A percentile compares a stretch with the other conserved stretches of the same genome.
phyloP scores from a whole-genome alignment of 495 filamentous ascomycete genomes.

The Aspergillus nidulans region DNA sequence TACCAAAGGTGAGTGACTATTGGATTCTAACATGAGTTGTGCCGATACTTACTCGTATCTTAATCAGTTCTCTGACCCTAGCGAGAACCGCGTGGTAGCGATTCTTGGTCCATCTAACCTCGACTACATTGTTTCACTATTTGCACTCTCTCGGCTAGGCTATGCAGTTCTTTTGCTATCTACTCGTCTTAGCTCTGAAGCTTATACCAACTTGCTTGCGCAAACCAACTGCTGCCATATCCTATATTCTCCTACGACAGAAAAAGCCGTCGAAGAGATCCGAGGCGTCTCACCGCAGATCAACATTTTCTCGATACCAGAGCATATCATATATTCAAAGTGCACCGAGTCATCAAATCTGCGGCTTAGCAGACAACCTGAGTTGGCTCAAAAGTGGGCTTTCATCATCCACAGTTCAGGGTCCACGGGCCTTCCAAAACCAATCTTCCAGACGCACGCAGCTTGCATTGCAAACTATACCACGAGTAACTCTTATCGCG shows the following conservation, averaged over 20 bases:
- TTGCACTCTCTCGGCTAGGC: slow-evolving; percentile 52
- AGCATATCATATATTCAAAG: slow-evolving; percentile 3
- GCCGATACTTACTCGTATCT: not conserved
- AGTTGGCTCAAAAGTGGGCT: slow-evolving; percentile 27
- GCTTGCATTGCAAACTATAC: slow-evolving; percentile 36
- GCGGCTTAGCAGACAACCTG: slow-evolving; percentile 20
- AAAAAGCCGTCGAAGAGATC: slow-evolving; percentile 20
- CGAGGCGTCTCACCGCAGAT: not conserved
- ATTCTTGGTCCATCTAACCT: slow-evolving; percentile 50
- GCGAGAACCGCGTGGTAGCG: slow-evolving; percentile 34
- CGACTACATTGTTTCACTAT: slow-evolving; percentile 50
- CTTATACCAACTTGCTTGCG: slow-evolving; percentile 45
- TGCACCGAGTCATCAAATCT: not conserved
- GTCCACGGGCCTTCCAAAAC: slow-evolving; percentile 55
- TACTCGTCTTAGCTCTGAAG: slow-evolving; percentile 47
- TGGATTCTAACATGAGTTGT: not conserved
- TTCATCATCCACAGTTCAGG: slow-evolving; percentile 55
- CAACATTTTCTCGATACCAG: slow-evolving; percentile 7
- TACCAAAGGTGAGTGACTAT: slow-evolving; percentile 3
- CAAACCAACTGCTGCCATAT: slow-evolving; percentile 41
- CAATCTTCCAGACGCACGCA: slow-evolving; percentile 35
- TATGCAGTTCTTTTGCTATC: slow-evolving; percentile 54
- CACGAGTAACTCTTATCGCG: slow-evolving; percentile 28
- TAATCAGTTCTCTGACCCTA: slow-evolving; percentile 5
- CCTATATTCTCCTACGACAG: slow-evolving; percentile 19